Percentiles rank a stretch among this genome's conserved stretches.
Conservation (phyloP, 2,329 filamentous ascomycete species). For the Tetracladium maxilliforme region DNA sequence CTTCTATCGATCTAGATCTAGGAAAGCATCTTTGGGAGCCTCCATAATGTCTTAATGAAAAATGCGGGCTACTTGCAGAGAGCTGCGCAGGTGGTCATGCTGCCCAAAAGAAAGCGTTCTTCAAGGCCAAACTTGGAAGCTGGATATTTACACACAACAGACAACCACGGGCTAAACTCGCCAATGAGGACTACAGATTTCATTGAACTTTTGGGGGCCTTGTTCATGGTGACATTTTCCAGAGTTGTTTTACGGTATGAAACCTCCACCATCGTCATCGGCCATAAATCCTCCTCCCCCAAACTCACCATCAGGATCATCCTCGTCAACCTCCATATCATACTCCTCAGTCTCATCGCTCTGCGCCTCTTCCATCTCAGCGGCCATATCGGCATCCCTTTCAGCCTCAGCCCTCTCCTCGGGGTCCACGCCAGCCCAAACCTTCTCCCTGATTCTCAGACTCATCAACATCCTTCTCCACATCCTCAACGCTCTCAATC, state of each 20-base stretch:
- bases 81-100: no score
- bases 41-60: no score
- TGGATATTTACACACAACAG: no score
- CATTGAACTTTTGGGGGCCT: no score
- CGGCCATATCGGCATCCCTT: conserved; percentile 18
- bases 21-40: no score
- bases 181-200: no score
- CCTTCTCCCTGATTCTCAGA: conserved; percentile 59
- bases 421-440: conserved; percentile 34
- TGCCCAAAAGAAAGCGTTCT: no score
- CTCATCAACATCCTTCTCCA: conserved; percentile 71
- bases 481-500: conserved; percentile 44
- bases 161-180: no score
- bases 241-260: conserved; percentile 19
- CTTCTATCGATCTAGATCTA: no score
- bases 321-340: conserved; percentile 25
- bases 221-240: no score
- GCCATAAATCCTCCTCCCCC: conserved; percentile 11
- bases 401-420: conserved; percentile 10
- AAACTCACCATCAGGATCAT: conserved; percentile 14
- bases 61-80: no score
- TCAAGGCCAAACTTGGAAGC: no score
- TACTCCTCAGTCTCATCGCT: conserved; percentile 28
- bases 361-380: conserved; percentile 17
- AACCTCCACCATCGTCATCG: conserved; percentile 24